Percentiles rank a stretch among this genome's conserved stretches.
These are phyloP conservation scores for Trypethelium eluteriae DNA, from an alignment of 495 filamentous ascomycete genomes.

Conservation along the genomic window DNA sequence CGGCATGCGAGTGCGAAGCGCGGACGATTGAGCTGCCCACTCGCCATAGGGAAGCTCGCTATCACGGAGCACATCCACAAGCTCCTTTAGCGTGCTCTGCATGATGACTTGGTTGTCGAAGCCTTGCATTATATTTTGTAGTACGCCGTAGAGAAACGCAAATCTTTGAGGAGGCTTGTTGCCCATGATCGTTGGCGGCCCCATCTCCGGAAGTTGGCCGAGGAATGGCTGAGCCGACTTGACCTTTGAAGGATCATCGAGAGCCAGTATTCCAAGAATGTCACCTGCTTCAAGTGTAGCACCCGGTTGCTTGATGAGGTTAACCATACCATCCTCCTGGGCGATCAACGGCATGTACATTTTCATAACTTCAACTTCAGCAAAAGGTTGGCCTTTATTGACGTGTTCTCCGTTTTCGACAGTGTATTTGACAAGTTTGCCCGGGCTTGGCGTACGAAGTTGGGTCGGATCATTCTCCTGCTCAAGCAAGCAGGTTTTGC, in stretches of 20 bases:
- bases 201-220: constrained; percentile 81
- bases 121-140: constrained; percentile 83
- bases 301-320: constrained; percentile 98
- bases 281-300: constrained; percentile 97
- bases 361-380: constrained; percentile 99
- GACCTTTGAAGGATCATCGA: constrained; percentile 93
- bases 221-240: constrained; percentile 97
- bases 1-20: constrained; percentile 92
- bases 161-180: constrained; percentile 90
- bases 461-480: constrained; percentile 99
- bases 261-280: constrained; percentile 91
- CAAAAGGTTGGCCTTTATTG: constrained; percentile 84
- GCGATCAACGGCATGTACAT: constrained; percentile 99
- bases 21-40: constrained; percentile 90
- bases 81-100: constrained; percentile 75
- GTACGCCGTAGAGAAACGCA: constrained; percentile 62
- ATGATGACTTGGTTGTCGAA: constrained; percentile 98
- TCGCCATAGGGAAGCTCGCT: constrained; percentile 91
- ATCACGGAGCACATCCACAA: constrained; percentile 82
- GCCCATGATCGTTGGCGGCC: constrained; percentile 75
- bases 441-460: constrained; percentile 85
- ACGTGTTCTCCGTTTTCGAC: constrained; percentile 96
- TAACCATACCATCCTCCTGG: constrained; percentile 94
- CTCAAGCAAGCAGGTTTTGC: constrained; percentile 95
- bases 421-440: constrained; percentile 97